phyloP scores from a whole-genome alignment of 768 basidiomycete genomes.

The Phanerochaete carnosa region DNA sequence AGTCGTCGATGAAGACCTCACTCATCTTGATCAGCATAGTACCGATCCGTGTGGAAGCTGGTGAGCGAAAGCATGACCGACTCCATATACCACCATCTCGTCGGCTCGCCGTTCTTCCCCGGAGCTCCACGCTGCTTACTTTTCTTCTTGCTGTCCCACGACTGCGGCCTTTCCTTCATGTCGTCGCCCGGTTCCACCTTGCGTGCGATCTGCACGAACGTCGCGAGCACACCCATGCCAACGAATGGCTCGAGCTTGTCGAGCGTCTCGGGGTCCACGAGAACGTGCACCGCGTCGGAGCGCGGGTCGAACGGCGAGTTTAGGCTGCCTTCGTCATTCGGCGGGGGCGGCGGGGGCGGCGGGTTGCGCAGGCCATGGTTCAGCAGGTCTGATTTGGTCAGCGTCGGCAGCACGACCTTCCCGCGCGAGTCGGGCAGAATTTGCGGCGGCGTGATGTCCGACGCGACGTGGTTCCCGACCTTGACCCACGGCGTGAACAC shows the following conservation, averaged over 20 bases:
- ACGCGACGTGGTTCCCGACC: constrained; percentile 33
- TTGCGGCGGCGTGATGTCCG: constrained; percentile 33
- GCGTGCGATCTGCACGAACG: constrained; percentile 67
- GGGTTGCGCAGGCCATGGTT: constrained; percentile 54
- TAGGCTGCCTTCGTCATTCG: constrained; percentile 7
- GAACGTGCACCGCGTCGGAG: constrained; percentile 56
- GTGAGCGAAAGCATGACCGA: constrained; percentile 50
- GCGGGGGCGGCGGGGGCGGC: constrained; percentile 8
- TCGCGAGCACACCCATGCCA: constrained; percentile 61
- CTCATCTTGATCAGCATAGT: constrained; percentile 9
- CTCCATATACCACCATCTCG: constrained; percentile 58
- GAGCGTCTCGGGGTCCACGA: constrained; percentile 45
- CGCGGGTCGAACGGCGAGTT: constrained; percentile 47
- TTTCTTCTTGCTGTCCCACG: constrained; percentile 20
- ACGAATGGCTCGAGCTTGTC: constrained; percentile 33
- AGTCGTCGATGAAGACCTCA: not conserved
- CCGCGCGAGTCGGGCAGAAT: constrained; percentile 37
- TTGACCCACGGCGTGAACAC: constrained; percentile 54
- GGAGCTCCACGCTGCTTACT: constrained; percentile 11
- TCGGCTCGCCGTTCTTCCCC: constrained; percentile 21
- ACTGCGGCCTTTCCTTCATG: constrained; percentile 7
- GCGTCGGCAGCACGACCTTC: constrained; percentile 47
- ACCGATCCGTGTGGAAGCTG: constrained; percentile 42
- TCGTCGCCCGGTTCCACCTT: constrained; percentile 20
- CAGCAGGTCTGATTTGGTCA: constrained; percentile 52